Percentiles rank a stretch among this genome's conserved stretches.
These are phyloP conservation scores for Xanthoconium stramineum DNA, from an alignment of 768 basidiomycete genomes.

Conservation along the genomic window DNA sequence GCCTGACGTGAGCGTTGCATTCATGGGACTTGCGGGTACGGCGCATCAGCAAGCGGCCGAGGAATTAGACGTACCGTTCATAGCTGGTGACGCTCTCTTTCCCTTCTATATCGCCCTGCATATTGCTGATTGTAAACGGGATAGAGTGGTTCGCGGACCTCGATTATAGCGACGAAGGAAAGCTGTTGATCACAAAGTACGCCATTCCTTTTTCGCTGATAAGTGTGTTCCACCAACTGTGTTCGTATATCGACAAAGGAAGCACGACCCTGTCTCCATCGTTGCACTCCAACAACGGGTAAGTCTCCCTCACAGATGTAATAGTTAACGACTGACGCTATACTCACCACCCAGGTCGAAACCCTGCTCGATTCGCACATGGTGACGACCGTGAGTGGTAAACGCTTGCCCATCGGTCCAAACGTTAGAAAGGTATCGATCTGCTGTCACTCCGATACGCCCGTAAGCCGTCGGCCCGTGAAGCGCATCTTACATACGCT, in stretches of 20 bases:
- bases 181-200: conserved; percentile 58
- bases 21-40: conserved; percentile 64
- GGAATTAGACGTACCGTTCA: conserved; percentile 55
- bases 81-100: conserved; percentile 42
- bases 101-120: neutral
- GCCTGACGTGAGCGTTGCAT: conserved; percentile 38
- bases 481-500: too few relatives aligned
- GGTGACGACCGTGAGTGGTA: conserved; percentile 47
- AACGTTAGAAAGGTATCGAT: conserved; percentile 53
- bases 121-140: neutral
- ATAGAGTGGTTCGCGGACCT: conserved; percentile 68
- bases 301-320: neutral
- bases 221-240: neutral
- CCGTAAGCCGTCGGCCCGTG: conserved; percentile 36
- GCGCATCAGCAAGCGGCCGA: conserved; percentile 56
- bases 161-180: conserved; percentile 55
- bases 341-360: conserved; percentile 35
- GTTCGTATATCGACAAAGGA: conserved; percentile 32
- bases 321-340: neutral
- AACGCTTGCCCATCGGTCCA: conserved; percentile 40
- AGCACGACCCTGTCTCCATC: conserved; percentile 46
- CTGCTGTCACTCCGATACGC: conserved; percentile 64
- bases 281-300: conserved; percentile 45
- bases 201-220: neutral
- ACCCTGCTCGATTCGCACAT: conserved; percentile 40